phyloP scores from a whole-genome alignment of 805 yeast species.

The Candida stauntonica region DNA sequence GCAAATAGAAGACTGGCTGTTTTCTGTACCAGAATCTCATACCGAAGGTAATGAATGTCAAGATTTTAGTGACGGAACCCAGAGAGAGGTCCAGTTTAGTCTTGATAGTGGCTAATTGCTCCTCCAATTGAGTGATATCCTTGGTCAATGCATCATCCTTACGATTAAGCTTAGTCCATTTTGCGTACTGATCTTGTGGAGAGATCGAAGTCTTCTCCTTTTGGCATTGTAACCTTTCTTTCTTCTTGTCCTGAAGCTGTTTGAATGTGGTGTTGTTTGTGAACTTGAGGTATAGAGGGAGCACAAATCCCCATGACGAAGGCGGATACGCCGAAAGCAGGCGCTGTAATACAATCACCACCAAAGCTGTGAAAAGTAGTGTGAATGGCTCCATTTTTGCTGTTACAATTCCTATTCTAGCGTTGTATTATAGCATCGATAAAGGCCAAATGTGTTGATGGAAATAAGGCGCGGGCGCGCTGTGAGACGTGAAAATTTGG shows the following conservation, averaged over 20 bases:
- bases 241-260: conserved; percentile 30
- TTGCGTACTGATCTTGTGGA: conserved; percentile 93
- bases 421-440: no score
- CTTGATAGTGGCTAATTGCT: conserved; percentile 1
- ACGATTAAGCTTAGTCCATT: conserved; percentile 91
- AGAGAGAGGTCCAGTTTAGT: conserved; percentile 2
- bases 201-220: conserved; percentile 56
- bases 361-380: conserved; percentile 6
- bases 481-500: no score
- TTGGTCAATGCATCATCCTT: conserved; percentile 8
- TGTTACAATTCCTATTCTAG: background rate
- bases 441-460: conserved; percentile 1
- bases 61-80: background rate
- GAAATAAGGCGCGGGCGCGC: background rate
- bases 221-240: conserved; percentile 43
- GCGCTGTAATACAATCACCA: conserved; percentile 8
- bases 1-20: conserved; percentile 12
- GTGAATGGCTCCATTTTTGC: conserved; percentile 11
- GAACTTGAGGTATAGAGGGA: conserved; percentile 10
- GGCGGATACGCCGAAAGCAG: conserved; percentile 9
- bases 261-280: conserved; percentile 6
- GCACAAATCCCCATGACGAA: conserved; percentile 5
- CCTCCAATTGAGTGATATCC: conserved; percentile 10
- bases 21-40: conserved; percentile 18
- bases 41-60: conserved; percentile 3